Base-by-base conservation (phyloP, 2,329 filamentous ascomycete genomes). In the Coniochaeta ligniaria region DNA sequence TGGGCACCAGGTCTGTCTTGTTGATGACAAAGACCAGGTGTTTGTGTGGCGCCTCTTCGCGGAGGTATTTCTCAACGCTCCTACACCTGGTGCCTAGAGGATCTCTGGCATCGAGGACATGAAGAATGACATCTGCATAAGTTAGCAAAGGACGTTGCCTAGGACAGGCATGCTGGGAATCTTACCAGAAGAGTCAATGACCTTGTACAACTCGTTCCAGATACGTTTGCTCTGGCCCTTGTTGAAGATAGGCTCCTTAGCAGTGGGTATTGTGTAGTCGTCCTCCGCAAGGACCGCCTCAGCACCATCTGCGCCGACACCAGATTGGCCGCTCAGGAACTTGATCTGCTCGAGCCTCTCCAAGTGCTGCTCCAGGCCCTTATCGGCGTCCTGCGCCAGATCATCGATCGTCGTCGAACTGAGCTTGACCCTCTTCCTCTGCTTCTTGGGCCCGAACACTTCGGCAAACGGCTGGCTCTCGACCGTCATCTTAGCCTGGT, bases 141-240 rank as follows among this genome's bases (percentile, higher is more conserved):
- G 54, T 56, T 24, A 56, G 35, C 31, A 56, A 33, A 14, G 22
- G 12, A 14, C 7, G 11, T 52, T 16, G 26, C 22, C 9, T 31
- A 31, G 12, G 22, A 24, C 26, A n/a, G 7, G 22, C 1, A 22
- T n/a, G 20, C 8, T 9, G 12, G 36, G 12, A 5, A 31, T 6
- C 35, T 58, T 58, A 58, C 56, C 56, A 28, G 90, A 95, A 3
- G 92, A 96, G 76, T 97, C 94, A 63, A 97, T 95, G 69, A 95
- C 92, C 76, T 96, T 96, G 81, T 95, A 87, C 8, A 98, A 78
- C 73, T 99, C 94, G 76, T 98, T 98, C 93, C 92, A 96, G 67
- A 96, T 96, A 66, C 95, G 84, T 76, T 96, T 96, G 70, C 89
- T 94, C 74, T 96, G 93, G 20, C 95, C 95, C 77, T 98, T 98